phyloP scores from a whole-genome alignment of 1,139 yeast genomes.

The Candida dubliniensis region DNA sequence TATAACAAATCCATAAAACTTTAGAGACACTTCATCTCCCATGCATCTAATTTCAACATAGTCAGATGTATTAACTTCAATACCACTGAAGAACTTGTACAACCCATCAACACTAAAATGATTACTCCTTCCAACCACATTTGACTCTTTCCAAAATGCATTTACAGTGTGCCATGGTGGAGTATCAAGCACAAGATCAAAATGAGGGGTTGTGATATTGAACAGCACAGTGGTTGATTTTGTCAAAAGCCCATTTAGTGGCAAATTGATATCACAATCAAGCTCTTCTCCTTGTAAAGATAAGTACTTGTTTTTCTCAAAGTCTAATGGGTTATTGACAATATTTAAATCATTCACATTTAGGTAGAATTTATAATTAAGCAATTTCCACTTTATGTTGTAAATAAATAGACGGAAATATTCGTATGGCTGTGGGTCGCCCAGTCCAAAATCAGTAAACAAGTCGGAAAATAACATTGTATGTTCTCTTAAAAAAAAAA shows the following conservation, averaged over 20 bases:
- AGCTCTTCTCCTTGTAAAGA: constrained; percentile 71
- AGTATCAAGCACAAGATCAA: constrained; percentile 65
- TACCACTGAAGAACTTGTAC: constrained; percentile 58
- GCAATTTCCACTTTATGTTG: constrained; percentile 56
- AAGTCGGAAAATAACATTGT: constrained; percentile 71
- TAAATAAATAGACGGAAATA: constrained; percentile 71
- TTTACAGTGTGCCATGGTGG: constrained; percentile 92
- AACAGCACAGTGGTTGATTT: constrained; percentile 58
- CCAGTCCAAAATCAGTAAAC: constrained; percentile 73
- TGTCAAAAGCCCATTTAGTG: constrained; percentile 60
- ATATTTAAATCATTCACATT: constrained; percentile 87
- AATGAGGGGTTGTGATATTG: constrained; percentile 54
- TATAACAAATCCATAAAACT: constrained; percentile 76
- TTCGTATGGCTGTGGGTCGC: constrained; percentile 72
- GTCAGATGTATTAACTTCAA: constrained; percentile 69
- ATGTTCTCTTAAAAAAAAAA: constrained; percentile 84
- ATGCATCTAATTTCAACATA: constrained; percentile 62
- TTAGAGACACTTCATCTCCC: constrained; percentile 67
- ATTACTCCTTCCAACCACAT: constrained; percentile 62
- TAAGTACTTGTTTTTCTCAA: constrained; percentile 73
- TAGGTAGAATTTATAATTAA: constrained; percentile 59
- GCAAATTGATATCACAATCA: constrained; percentile 49
- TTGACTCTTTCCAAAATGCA: constrained; percentile 63
- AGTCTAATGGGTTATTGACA: constrained; percentile 83
- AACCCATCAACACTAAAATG: constrained; percentile 64